phyloP scores from a whole-genome alignment of 192 early-diverging fungal species.

The Cetraspora pellucida region DNA sequence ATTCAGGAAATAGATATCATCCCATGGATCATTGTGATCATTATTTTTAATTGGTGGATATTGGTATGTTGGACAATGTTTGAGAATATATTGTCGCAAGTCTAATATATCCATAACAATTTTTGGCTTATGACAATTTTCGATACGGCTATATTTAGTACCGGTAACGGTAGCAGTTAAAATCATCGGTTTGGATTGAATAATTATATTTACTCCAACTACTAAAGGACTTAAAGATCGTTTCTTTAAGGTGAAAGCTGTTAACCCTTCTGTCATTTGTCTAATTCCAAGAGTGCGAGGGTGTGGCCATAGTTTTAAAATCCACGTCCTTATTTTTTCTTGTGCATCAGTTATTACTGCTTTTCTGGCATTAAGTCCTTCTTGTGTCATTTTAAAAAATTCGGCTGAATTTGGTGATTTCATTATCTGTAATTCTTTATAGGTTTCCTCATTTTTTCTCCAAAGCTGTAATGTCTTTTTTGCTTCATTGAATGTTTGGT shows the following conservation, averaged over 20 bases:
- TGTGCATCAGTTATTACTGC: not conserved
- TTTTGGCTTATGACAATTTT: not conserved
- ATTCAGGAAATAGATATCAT: not conserved
- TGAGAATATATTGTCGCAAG: not conserved
- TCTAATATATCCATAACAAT: not conserved
- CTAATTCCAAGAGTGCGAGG: not conserved
- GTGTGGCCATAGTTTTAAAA: slow-evolving; percentile 4
- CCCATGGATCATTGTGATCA: not conserved
- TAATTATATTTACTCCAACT: not conserved
- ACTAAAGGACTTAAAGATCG: not conserved
- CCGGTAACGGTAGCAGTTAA: not conserved
- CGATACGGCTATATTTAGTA: not conserved
- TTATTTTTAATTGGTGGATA: slow-evolving; percentile 5
- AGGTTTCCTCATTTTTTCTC: no score
- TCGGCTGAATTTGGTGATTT: no score
- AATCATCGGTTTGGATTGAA: not conserved
- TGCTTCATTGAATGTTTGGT: no score
- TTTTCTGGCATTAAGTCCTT: not conserved
- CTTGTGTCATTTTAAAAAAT: not conserved
- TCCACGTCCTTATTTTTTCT: not conserved
- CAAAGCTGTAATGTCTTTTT: no score
- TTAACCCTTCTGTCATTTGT: not conserved
- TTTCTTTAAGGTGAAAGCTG: not conserved
- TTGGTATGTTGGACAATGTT: slow-evolving; percentile 4
- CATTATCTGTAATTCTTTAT: no score